Conservation (phyloP, 345 rosid species). For the Chamaenerion angustifolium region DNA sequence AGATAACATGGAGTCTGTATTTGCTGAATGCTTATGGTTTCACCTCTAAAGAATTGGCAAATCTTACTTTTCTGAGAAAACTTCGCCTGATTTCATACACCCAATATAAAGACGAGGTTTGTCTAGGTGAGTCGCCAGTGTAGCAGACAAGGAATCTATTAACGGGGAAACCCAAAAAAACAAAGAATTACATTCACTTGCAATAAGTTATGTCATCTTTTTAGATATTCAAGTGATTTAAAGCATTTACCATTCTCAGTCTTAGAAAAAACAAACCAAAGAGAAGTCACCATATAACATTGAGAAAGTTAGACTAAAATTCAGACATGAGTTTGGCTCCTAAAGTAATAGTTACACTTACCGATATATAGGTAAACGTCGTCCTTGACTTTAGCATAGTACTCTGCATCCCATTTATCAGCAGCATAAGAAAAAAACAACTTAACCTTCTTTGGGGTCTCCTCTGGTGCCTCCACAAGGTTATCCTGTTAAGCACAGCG, state of each 20-base stretch:
- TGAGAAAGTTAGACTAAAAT: neutral
- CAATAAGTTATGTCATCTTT: neutral
- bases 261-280: neutral
- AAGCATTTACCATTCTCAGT: neutral
- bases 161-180: neutral
- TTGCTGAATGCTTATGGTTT: constrained; percentile 14
- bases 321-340: neutral
- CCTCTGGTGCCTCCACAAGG: constrained; percentile 29
- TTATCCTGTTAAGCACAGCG: constrained; percentile 11
- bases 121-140: constrained; percentile 22
- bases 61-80: constrained; percentile 30
- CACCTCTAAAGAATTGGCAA: neutral
- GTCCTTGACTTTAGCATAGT: constrained; percentile 34
- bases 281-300: neutral
- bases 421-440: constrained; percentile 21
- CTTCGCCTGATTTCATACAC: constrained; percentile 49
- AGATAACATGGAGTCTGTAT: neutral
- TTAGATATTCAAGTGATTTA: neutral
- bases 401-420: constrained; percentile 34
- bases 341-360: constrained; percentile 7
- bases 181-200: neutral
- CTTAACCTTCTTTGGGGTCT: constrained; percentile 23
- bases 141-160: neutral
- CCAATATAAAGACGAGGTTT: constrained; percentile 60
- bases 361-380: constrained; percentile 30